phyloP scores from a whole-genome alignment of 1,139 yeast genomes.

The Pichia sp. region DNA sequence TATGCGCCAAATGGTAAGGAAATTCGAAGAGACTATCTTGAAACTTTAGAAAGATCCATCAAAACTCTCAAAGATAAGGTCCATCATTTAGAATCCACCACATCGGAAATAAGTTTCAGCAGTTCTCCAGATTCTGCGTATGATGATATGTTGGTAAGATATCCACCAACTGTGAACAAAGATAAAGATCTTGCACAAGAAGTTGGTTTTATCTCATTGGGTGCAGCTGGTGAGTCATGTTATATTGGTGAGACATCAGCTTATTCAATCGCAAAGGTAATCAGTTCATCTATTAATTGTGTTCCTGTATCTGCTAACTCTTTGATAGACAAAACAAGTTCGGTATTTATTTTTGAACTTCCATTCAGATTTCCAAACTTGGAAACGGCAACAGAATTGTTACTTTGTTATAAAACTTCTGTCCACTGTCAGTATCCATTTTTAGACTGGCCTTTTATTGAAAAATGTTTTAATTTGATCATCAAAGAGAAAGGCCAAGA shows the following conservation, averaged over 20 bases:
- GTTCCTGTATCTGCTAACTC: slow-evolving; percentile 1
- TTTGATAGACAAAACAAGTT: slow-evolving; percentile 1
- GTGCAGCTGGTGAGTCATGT: slow-evolving; percentile 30
- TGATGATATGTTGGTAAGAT: neutral
- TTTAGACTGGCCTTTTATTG: slow-evolving; percentile 32
- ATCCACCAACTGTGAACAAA: slow-evolving; percentile 12
- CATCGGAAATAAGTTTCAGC: slow-evolving; percentile 19
- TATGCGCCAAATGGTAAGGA: slow-evolving; percentile 53
- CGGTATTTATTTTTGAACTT: slow-evolving; percentile 4
- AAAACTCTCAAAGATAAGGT: slow-evolving; percentile 35
- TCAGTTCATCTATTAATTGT: slow-evolving; percentile 25
- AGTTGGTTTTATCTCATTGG: slow-evolving; percentile 30
- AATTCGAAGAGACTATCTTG: slow-evolving; percentile 48
- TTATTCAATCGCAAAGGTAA: slow-evolving; percentile 31
- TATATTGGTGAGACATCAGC: slow-evolving; percentile 33
- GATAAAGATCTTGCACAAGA: slow-evolving; percentile 27
- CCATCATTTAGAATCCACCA: slow-evolving; percentile 1
- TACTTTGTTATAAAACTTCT: slow-evolving; percentile 22
- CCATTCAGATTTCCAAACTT: slow-evolving; percentile 37
- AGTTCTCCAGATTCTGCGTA: slow-evolving; percentile 9
- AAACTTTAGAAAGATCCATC: slow-evolving; percentile 43
- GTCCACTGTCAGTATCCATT: slow-evolving; percentile 35
- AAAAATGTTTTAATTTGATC: slow-evolving; percentile 27
- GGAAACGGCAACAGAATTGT: slow-evolving; percentile 26
- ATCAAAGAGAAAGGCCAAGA: slow-evolving; percentile 25